These are phyloP conservation scores for Brassica rapa DNA, from an alignment of 345 rosid genomes.

Conservation along the genomic window DNA sequence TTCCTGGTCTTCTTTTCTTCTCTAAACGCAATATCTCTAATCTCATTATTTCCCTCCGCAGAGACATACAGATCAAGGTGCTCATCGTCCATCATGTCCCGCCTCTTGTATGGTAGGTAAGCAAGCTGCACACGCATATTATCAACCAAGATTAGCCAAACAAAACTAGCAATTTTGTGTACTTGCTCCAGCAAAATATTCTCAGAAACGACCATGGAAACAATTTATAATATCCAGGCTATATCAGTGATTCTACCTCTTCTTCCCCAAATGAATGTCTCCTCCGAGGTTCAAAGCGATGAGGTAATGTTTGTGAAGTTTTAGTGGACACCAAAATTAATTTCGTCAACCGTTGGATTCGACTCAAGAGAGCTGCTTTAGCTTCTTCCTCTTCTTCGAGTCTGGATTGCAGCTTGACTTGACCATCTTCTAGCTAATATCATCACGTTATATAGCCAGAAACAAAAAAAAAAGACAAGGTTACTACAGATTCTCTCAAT, in stretches of 20 bases:
- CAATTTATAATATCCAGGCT: constrained; percentile 3
- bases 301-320: constrained; percentile 73
- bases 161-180: constrained; percentile 3
- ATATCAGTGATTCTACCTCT: constrained; percentile 61
- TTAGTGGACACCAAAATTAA: constrained; percentile 94
- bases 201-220: not conserved
- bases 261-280: constrained; percentile 99
- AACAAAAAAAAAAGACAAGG: constrained; percentile 22
- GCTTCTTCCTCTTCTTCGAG: constrained; percentile 99
- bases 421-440: constrained; percentile 95
- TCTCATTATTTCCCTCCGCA: constrained; percentile 66
- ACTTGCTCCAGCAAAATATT: not conserved
- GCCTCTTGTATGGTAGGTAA: constrained; percentile 91
- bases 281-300: constrained; percentile 76
- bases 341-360: constrained; percentile 93
- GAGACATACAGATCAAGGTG: constrained; percentile 78
- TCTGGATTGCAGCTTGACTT: constrained; percentile 88
- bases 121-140: constrained; percentile 69
- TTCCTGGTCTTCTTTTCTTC: constrained; percentile 88
- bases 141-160: constrained; percentile 36
- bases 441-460: constrained; percentile 41
- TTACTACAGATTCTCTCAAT: constrained; percentile 27
- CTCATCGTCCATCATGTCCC: constrained; percentile 95
- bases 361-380: constrained; percentile 92
- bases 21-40: constrained; percentile 53